Base-by-base conservation (phyloP, 768 basidiomycete genomes). In the Leccinum disarticulatum region DNA sequence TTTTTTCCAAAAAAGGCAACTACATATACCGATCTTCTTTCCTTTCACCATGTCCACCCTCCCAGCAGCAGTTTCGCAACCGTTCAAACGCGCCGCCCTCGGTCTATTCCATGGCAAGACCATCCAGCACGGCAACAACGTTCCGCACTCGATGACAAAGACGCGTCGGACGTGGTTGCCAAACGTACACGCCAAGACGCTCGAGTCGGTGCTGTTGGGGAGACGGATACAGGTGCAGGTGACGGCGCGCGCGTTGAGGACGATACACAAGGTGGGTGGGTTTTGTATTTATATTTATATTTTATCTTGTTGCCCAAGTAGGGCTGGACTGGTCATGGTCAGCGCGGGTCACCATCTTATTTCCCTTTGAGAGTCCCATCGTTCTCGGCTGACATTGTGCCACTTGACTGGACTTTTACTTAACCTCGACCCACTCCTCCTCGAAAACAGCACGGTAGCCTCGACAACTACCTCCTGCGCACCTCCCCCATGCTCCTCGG, bases 151-250 rank as follows among this genome's bases (percentile, higher is more conserved):
- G 25, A 87, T 88, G 70, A 83, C 88, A 71, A 95, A 94, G 77
- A 94, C 94, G 27, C 87, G 90, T 53, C 80, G 93, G 43, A 83
- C 88, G 48, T 95, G 93, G 93, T 78, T 93, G 11, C 93, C 93
- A 36, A 95, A 95, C 74, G 81, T 93, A 25, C 92, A 94, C 64
- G 77, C 78, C 54, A 93, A 94, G 73, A 83, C 86, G 2, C 66
- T 94, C 49, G 81, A 77, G 63, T 93, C 90, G 13, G 87, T 89
- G 14, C 74, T 83, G 8, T 73, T 93, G 36, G 83, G 81, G 31
- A 72, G 80, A 54, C 76, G 76, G 48, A 68, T 95, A 5, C 78
- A 79, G 54, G 75, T 93, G 28, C 91, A 91, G 67, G 73, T 94
- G 55, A 91, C 92, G 1, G 84, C 89, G 30, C 76, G 88, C 28